phyloP scores from a whole-genome alignment of 2,329 filamentous ascomycete genomes.

The Leptodontidium sp. region DNA sequence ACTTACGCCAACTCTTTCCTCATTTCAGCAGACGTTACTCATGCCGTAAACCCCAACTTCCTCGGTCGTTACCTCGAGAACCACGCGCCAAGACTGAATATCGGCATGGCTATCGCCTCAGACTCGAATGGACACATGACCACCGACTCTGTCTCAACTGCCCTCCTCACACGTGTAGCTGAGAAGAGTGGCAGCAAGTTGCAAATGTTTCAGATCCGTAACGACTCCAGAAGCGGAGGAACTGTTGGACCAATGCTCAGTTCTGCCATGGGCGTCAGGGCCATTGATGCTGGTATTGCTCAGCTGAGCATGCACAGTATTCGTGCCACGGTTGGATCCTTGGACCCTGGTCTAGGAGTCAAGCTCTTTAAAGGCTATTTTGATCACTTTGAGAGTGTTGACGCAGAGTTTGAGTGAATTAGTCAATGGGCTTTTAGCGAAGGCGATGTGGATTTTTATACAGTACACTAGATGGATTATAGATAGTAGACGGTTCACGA shows the following conservation, averaged over 20 bases:
- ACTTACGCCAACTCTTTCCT: conserved; percentile 94
- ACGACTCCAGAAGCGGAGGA: conserved; percentile 87
- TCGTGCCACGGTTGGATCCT: conserved; percentile 82
- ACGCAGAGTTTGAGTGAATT: conserved; percentile 25
- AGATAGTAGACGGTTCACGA: conserved; percentile 1
- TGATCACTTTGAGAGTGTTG: conserved; percentile 30
- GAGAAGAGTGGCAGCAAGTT: conserved; percentile 75
- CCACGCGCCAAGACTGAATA: conserved; percentile 88
- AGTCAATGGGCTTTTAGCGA: neutral
- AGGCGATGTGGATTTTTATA: neutral
- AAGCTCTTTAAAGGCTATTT: conserved; percentile 31
- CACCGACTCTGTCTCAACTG: conserved; percentile 85
- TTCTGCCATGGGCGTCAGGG: conserved; percentile 79
- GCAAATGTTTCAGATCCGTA: conserved; percentile 94
- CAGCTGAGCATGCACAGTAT: conserved; percentile 96
- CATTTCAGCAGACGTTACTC: conserved; percentile 90
- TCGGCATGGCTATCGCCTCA: conserved; percentile 80
- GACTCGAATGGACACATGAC: conserved; percentile 97
- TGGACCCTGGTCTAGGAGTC: conserved; percentile 48
- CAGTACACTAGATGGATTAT: conserved; percentile 1
- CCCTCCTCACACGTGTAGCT: conserved; percentile 80
- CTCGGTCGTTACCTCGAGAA: conserved; percentile 81
- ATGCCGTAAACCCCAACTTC: conserved; percentile 96
- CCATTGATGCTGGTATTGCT: conserved; percentile 87
- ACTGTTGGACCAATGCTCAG: conserved; percentile 95